These are phyloP conservation scores for Thalassia testudinum DNA, from an alignment of 116 monocot genomes.

Conservation along the genomic window DNA sequence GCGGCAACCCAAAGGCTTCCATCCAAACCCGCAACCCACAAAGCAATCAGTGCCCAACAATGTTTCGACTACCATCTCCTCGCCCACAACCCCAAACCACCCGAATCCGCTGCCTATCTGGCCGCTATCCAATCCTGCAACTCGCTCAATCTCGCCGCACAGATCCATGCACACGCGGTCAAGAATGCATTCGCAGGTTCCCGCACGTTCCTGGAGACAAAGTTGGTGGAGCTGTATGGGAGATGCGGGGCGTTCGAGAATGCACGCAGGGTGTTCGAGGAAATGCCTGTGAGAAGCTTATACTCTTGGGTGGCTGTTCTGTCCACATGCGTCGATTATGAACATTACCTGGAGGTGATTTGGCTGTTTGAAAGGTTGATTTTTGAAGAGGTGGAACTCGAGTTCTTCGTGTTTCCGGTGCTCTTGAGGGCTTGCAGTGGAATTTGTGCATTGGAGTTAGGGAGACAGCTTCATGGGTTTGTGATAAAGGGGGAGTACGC, in stretches of 20 bases:
- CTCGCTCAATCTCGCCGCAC: neutral
- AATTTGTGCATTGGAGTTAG: neutral
- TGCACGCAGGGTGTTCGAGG: slow-evolving; percentile 10
- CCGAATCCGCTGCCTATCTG: slow-evolving; percentile 5
- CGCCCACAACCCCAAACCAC: neutral
- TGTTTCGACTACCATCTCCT: too few relatives aligned
- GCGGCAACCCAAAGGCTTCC: too few relatives aligned
- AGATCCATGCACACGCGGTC: slow-evolving; percentile 9
- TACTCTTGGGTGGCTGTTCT: slow-evolving; percentile 12
- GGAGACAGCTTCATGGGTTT: neutral
- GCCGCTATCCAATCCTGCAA: slow-evolving; percentile 3
- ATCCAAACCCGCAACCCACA: too few relatives aligned
- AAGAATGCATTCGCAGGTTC: slow-evolving; percentile 3
- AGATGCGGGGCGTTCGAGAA: slow-evolving; percentile 8
- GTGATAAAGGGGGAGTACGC: slow-evolving; percentile 6
- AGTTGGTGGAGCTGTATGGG: slow-evolving; percentile 18
- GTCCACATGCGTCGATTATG: slow-evolving; percentile 3
- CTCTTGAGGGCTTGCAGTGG: slow-evolving; percentile 5
- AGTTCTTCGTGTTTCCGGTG: slow-evolving; percentile 13
- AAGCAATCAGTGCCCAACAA: too few relatives aligned
- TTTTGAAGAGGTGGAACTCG: neutral
- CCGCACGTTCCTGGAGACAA: slow-evolving; percentile 12
- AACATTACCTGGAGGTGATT: neutral
- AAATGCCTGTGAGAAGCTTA: slow-evolving; percentile 13
- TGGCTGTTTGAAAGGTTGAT: slow-evolving; percentile 11